These are phyloP conservation scores for Phialemonium atrogriseum DNA, from an alignment of 2,329 filamentous ascomycete genomes.

Conservation along the genomic window DNA sequence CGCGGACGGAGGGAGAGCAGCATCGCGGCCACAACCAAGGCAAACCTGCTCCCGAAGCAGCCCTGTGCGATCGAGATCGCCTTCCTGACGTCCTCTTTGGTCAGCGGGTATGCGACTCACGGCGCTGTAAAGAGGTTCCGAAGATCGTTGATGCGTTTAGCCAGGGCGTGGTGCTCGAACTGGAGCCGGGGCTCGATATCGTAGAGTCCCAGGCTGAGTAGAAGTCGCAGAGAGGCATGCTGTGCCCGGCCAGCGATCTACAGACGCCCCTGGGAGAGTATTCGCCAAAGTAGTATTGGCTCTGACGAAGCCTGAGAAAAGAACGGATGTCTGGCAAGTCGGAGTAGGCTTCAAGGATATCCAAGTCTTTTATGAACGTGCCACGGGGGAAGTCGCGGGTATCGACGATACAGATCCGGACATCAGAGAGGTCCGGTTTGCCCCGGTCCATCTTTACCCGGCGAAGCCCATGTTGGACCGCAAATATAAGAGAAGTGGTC, in stretches of 20 bases:
- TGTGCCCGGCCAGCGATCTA: not conserved
- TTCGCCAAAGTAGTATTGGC: not conserved
- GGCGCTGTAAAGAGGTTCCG: not conserved
- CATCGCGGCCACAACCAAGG: not conserved
- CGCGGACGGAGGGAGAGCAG: constrained; percentile 1
- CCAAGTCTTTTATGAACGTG: constrained; percentile 1
- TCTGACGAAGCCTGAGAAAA: not conserved
- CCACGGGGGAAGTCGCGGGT: constrained; percentile 1
- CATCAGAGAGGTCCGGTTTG: not conserved
- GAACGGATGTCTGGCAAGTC: not conserved
- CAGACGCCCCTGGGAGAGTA: constrained; percentile 2
- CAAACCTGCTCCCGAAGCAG: not conserved
- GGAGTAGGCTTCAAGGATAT: not conserved
- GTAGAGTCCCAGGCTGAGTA: constrained; percentile 1
- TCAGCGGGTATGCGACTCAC: not conserved
- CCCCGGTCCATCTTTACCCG: not conserved
- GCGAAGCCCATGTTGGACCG: constrained; percentile 2
- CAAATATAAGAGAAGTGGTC: constrained; percentile 1
- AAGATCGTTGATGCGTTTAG: not conserved
- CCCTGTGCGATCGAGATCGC: constrained; percentile 1
- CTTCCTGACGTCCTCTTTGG: constrained; percentile 1
- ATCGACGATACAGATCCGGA: not conserved
- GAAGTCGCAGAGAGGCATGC: not conserved
- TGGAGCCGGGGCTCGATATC: constrained; percentile 1
- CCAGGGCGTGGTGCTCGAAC: not conserved